phyloP scores from a whole-genome alignment of 2,329 filamentous ascomycete species.

The Talaromyces sp. region DNA sequence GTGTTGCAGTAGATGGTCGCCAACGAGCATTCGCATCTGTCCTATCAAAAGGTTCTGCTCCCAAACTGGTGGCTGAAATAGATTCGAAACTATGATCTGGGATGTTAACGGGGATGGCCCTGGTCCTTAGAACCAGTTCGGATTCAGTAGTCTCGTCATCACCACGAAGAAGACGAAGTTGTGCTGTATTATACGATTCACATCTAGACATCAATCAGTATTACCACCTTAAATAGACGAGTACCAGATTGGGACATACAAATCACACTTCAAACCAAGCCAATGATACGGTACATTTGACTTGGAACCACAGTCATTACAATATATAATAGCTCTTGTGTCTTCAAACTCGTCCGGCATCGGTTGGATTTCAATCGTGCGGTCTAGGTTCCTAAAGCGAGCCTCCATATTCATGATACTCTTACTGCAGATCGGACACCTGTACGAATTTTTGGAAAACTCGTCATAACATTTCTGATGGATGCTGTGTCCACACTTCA shows the following conservation, averaged over 20 bases:
- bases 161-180: conserved; percentile 37
- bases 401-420: conserved; percentile 97
- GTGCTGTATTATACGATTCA: conserved; percentile 45
- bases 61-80: conserved; percentile 15
- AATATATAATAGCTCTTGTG: conserved; percentile 76
- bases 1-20: conserved; percentile 11
- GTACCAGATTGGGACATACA: conserved; percentile 33
- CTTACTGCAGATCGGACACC: conserved; percentile 93
- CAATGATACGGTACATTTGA: conserved; percentile 87
- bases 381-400: conserved; percentile 84
- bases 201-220: conserved; percentile 29
- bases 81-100: conserved; percentile 1
- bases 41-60: not conserved
- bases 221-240: not conserved
- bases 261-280: conserved; percentile 81
- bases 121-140: conserved; percentile 20
- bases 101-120: conserved; percentile 26
- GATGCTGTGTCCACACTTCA: conserved; percentile 94
- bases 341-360: conserved; percentile 82
- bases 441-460: conserved; percentile 85
- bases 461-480: conserved; percentile 84
- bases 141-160: conserved; percentile 23
- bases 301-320: conserved; percentile 90
- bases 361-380: conserved; percentile 79
- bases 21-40: not conserved